Evolutionary conservation across 1,284 basidiomycete species (phyloP), one percentile per base, ranked within the genome.

Genomic region (Boletus semigastroideus): DNA sequence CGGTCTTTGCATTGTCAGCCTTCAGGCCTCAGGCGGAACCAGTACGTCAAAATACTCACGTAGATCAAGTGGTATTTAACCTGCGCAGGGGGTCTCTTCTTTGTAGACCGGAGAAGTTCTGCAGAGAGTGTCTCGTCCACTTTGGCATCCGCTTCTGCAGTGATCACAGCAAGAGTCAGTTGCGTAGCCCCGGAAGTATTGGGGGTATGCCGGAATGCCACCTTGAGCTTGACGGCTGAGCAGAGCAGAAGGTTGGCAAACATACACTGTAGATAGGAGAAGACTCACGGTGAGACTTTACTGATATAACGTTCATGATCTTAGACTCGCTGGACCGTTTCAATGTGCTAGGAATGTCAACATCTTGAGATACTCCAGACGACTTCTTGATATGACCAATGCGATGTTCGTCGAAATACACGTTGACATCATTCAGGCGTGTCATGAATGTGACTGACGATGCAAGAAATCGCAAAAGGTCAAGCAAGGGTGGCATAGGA

Each of bases 381-480:
- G 75, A 78, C 72, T 97, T 98, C 38, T 78, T 78, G 43, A 98
- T 73, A 46, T 79, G 79, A 16, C 89, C 84, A 1, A 98, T 81
- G 30, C 87, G 78, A 58, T 84, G 80, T 54, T 89, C 87, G 64
- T 98, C 87, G 39, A 94, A 82, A 64, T 82, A 88, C 19, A 96
- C 81, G 60, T 82, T 84, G 47, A 99, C 82, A 64, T 87, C 80
- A 13, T 78, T 77, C 7, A 99, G 80, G 53, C 87, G 80, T 16
- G 82, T 78, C 85, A 98, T 99, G 72, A 99, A 99, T 0, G 94
- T 96, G 52, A 99, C 86, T 0, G 92, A 94, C 1, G 94, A 96
- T 17, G 89, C 82, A 16, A 99, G 78, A 70, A 99, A 99, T 33
- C 92, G 84, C 31, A 89, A 84, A 56, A 98, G 86, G 61, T 95